A percentile compares a stretch with the other conserved stretches of the same genome.
Evolutionary conservation across 768 basidiomycete species (phyloP).

Genomic region (Hericium rajendrae): DNA sequence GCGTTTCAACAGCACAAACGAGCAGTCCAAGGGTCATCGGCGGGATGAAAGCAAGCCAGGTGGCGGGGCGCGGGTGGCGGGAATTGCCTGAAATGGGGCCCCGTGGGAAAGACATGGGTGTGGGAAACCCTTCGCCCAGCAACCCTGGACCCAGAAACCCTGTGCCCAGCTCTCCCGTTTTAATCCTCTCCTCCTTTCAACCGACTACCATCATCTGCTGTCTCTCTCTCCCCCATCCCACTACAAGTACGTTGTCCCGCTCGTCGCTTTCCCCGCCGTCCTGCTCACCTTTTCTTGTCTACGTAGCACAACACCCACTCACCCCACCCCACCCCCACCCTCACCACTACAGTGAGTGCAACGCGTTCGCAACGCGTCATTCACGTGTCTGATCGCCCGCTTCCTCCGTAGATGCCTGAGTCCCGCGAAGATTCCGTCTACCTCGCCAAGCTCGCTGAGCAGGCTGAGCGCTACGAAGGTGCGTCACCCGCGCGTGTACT

Average conservation of each 20-base stretch:
- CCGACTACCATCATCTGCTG: constrained; percentile 11
- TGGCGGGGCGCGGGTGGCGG: background rate
- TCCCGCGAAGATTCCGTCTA: constrained; percentile 96
- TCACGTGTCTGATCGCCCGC: background rate
- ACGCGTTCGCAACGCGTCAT: background rate
- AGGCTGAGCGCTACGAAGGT: constrained; percentile 99
- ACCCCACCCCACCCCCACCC: constrained; percentile 16
- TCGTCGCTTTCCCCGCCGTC: constrained; percentile 3
- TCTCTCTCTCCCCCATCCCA: constrained; percentile 2
- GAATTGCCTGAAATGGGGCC: background rate
- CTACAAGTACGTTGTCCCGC: constrained; percentile 5
- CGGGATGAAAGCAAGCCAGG: background rate
- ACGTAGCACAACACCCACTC: background rate
- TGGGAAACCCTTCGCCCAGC: constrained; percentile 15
- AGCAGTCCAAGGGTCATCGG: background rate
- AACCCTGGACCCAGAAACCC: constrained; percentile 17
- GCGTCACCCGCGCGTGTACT: constrained; percentile 14
- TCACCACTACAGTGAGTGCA: constrained; percentile 5
- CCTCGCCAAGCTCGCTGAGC: constrained; percentile 99
- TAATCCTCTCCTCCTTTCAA: constrained; percentile 12
- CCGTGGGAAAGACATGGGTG: constrained; percentile 1
- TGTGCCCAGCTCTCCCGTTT: constrained; percentile 17
- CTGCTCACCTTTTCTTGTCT: constrained; percentile 6
- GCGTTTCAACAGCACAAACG: background rate
- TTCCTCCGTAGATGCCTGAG: constrained; percentile 55